Base-by-base conservation (phyloP, 2,329 filamentous ascomycete genomes). In the Aspergillus proliferans region DNA sequence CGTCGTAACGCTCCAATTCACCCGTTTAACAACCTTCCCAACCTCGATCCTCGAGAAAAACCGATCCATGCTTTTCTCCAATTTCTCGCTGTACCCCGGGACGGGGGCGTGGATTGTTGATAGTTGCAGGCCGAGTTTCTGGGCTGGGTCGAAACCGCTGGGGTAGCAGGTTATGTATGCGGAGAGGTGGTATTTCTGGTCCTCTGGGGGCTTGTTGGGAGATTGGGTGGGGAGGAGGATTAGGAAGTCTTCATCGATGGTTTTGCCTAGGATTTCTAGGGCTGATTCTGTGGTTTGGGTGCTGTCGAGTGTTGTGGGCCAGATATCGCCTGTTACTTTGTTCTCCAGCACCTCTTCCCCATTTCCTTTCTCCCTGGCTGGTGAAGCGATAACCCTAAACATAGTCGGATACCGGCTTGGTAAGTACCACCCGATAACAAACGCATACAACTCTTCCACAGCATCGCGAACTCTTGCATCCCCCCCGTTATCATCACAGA, bases 161-260 rank as follows among this genome's bases (percentile, higher is more conserved):
- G 82, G 81, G 58, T 79, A 83, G 56, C 76, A 80, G 7, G 72
- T 74, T 6, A 75, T 67, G 61, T 79, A 84, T 6, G 76, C 80
- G 59, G 80, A 67, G 8, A 85, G 74, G 26, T 73, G 66, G 62
- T 84, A 85, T 49, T 71, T 73, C 0, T 57, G 53, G 1, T 64
- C 57, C 19, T 63, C 63, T 3, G 4, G 10, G 26, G 33, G 6
- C 38, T 4, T 24, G 7, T 5, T 7, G 19, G 46, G 6, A 41
- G 48, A 30, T 70, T 68, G 0, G 78, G 77, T 68, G 0, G 78
- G 78, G 0, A 83, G 65, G 0, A 85, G 71, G 52, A 85, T 64
- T 3, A 85, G 65, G 58, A 84, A 80, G 47, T 85, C 82, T 42
- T 77, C 75, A 55, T 85, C 82, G 22, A 85, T 63, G 46, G 78